These are phyloP conservation scores for Stenogyne calaminthoides DNA, from an alignment of 305 asterid genomes.

Conservation along the genomic window DNA sequence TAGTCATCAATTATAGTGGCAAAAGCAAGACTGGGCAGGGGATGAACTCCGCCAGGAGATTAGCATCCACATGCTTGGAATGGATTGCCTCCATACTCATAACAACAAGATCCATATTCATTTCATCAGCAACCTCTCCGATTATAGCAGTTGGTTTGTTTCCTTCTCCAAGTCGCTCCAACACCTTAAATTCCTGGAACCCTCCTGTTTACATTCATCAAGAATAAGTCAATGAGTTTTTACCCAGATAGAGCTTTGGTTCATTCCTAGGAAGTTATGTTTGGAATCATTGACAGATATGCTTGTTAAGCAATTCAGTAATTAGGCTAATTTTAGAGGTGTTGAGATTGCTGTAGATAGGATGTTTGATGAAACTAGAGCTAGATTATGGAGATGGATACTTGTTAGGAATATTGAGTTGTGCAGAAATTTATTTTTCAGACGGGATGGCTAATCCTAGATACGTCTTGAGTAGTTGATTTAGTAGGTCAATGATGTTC, in stretches of 20 bases:
- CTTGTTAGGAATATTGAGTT: no score
- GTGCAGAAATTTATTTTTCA: no score
- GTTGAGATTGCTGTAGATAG: no score
- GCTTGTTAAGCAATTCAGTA: background rate
- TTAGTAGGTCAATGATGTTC: no score
- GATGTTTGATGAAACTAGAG: no score
- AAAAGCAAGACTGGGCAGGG: constrained; percentile 92
- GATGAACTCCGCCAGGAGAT: constrained; percentile 88
- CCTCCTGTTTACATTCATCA: constrained; percentile 54
- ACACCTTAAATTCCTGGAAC: constrained; percentile 73
- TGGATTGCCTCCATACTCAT: constrained; percentile 98
- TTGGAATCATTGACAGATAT: background rate
- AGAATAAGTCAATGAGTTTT: background rate
- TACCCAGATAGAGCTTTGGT: no score
- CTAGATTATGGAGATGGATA: no score
- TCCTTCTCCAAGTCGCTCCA: constrained; percentile 91
- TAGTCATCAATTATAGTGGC: constrained; percentile 55
- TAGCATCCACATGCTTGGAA: constrained; percentile 92
- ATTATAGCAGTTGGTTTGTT: constrained; percentile 87
- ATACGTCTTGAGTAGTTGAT: no score
- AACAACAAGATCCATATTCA: constrained; percentile 86
- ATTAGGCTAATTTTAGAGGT: no score
- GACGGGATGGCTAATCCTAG: no score
- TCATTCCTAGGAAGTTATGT: background rate
- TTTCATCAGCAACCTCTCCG: constrained; percentile 93